Evolutionary conservation across 768 basidiomycete genomes (phyloP).

Genomic region (Boletus edulis): DNA sequence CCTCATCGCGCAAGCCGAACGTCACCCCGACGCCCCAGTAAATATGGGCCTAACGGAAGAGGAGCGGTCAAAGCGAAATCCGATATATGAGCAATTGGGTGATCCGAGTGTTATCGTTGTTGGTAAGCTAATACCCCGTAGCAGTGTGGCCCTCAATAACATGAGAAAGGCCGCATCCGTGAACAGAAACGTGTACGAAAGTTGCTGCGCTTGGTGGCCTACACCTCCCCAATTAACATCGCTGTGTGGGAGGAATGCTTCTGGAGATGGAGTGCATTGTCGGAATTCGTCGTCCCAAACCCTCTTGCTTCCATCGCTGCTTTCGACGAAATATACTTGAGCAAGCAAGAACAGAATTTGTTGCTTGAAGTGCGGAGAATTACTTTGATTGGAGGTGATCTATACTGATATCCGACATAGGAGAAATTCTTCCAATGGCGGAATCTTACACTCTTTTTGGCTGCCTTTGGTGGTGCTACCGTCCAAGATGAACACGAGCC

Average conservation of each 20-base stretch:
- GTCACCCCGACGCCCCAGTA: constrained; percentile 54
- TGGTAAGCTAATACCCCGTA: constrained; percentile 43
- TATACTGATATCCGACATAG: constrained; percentile 34
- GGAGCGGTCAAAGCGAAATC: constrained; percentile 64
- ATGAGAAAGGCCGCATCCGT: constrained; percentile 59
- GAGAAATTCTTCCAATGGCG: constrained; percentile 82
- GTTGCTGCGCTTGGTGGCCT: constrained; percentile 60
- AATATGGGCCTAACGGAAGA: constrained; percentile 53
- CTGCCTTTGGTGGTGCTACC: constrained; percentile 69
- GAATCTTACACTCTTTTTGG: constrained; percentile 75
- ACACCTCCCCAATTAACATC: constrained; percentile 63
- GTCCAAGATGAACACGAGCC: constrained; percentile 51
- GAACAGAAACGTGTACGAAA: constrained; percentile 81
- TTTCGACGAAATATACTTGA: constrained; percentile 34
- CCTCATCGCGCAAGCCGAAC: constrained; percentile 64
- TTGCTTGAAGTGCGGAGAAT: constrained; percentile 35
- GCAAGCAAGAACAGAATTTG: constrained; percentile 37
- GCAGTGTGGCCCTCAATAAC: constrained; percentile 1
- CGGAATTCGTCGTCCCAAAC: constrained; percentile 52
- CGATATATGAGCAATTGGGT: constrained; percentile 75
- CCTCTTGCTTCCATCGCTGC: constrained; percentile 33
- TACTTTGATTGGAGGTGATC: not conserved
- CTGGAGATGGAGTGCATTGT: constrained; percentile 67
- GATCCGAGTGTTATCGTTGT: constrained; percentile 69
- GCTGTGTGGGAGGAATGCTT: constrained; percentile 85